Base-by-base conservation (phyloP, 495 filamentous ascomycete species). In the Annulohypoxylon maeteangense region DNA sequence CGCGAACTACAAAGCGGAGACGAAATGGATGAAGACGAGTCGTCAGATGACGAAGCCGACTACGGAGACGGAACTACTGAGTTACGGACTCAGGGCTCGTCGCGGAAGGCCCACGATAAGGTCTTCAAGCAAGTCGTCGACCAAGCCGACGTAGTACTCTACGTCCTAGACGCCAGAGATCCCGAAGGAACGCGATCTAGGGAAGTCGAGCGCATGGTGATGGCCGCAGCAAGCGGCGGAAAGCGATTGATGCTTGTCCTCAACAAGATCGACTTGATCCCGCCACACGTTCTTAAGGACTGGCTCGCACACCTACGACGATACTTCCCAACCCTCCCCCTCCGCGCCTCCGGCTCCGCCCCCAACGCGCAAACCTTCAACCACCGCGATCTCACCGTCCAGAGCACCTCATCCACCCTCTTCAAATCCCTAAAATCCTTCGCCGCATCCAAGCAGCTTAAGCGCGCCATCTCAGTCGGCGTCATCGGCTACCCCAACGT, bases 401-500 rank as follows among this genome's bases (percentile, higher is more conserved):
- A 94, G 79, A 93, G 87, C 72, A 97, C 95, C 14, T 93, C 93
- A 4, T 87, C 91, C 36, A 90, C 92, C 0, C 88, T 98, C n/a
- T 91, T 98, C 85, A 92, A 89, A 57, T 91, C 94, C 1, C 88
- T 98, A 50, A 98, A 98, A 83, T 88, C 91, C 27, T 97, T 92
- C 78, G 92, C 94, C n/a, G 87, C 91, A 65, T 85, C 87, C 64
- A 91, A 91, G 80, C 89, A 94, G 71, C 83, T 97, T 69, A 96
- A 96, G 84, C 91, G 95, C 50, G 90, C 94, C 57, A 89, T 95
- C 76, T 93, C 91, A 47, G 94, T 98, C 61, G 95, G 95, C 70
- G 91, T 98, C 50, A 94, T 98, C 75, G 95, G 95, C 44, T 97
- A 97, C 81, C 95, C 95, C 66, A 98, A 98, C 80, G 95, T 97